Evolutionary conservation across 345 rosid genomes (phyloP), one percentile per base, ranked within the genome.

Genomic region (Hibiscus trionum): DNA sequence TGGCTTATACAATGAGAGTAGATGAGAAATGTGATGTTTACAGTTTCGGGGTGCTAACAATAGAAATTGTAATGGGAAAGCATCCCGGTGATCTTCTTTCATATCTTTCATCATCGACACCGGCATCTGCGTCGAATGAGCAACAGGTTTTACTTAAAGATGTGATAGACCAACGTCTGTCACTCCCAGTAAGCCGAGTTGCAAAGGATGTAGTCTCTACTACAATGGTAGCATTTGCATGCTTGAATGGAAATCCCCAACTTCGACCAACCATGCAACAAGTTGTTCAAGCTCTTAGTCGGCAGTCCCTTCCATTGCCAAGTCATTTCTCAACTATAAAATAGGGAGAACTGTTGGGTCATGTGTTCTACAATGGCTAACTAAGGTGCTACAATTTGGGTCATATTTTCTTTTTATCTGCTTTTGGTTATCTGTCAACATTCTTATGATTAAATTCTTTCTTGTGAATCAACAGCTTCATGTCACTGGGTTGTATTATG

Each of bases 21-120:
- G 21, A 21, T 21, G 29, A 44, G 12, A 72, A 72, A 46, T 72
- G 57, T 4, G 67, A 72, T 6, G 58, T 60, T 5, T 72, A 63
- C 6, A 72, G 60, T 10, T 61, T 50, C 15, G 53, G 65, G 0
- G 73, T 58, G 64, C 1, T 71, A 44, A 26, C 74, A 2, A 6
- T 70, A 50, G 65, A 70, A 57, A 7, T 57, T 1, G 5, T 70
- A 0, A 39, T 70, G 65, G 59, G 73, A 10, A 70, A 3, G 21
- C 73, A 70, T 39, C 73, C 64, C 0, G 73, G 55, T 5, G 35
- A 70, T 58, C 19, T 70, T 4, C 12, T 50, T 61, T 31, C 24
- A 33, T 4, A 12, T 46, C 21, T 66, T 8, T 46, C 52, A 11
- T n/a, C 68, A 44, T 39, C 11, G 5, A 0, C 24, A 15, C 10